Evolutionary conservation across 1,284 basidiomycete species (phyloP), one percentile per base, ranked within the genome.

Genomic region (Hymenochaete sp.): DNA sequence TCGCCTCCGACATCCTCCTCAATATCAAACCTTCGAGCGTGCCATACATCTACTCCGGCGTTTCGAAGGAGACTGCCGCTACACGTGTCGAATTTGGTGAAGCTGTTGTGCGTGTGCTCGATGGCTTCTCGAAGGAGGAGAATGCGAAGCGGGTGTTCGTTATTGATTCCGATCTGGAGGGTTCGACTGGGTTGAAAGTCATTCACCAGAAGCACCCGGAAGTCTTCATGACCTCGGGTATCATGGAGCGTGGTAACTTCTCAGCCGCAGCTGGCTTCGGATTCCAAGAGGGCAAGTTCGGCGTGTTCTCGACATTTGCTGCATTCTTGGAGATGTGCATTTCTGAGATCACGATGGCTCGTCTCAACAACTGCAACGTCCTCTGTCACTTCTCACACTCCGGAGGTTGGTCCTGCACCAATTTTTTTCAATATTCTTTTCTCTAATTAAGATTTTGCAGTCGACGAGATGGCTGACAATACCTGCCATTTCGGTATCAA

Each of bases 251-350:
- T 41, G 78, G 83, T 49, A 87, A 87, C 64, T 82, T 88, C 62
- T 82, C 80, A 31, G 86, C 87, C 6, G 88, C 87, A 3, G 86
- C 88, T 25, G 87, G 87, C 22, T 91, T 89, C 60, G 88, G 88
- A 44, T 89, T 84, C 57, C 78, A 74, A 37, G 62, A 68, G 38
- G 70, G 82, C 54, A 85, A 83, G 61, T 84, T 79, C 50, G 83
- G 82, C 54, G 82, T 88, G 49, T 87, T 86, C 68, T 87, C 83
- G 18, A 91, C 87, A 4, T 91, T 91, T 67, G 84, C 82, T 40
- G 87, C 88, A 3, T 91, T 91, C 71, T 68, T 89, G 50, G 87
- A 91, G 71, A 91, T 91, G 88, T 68, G 85, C 48, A 63, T 90
- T 49, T 89, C 86, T 2, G 88, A 91, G 60, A 67, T 89, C 47